Conservation (phyloP, 768 basidiomycete genomes). For the Leucogyrophana mollusca region DNA sequence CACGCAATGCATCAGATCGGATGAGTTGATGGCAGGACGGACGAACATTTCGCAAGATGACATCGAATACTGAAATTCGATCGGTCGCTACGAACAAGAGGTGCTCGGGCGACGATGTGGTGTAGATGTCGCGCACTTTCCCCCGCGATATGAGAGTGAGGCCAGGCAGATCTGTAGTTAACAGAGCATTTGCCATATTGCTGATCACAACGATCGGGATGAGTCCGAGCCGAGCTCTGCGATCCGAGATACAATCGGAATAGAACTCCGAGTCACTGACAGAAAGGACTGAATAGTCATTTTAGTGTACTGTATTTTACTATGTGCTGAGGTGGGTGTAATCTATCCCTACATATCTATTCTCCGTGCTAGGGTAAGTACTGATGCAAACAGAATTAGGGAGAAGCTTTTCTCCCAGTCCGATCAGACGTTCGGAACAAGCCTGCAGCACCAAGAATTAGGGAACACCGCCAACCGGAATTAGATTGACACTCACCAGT, state of each 20-base stretch:
- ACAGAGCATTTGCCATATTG: slow-evolving; percentile 38
- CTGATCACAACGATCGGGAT: too few species aligned
- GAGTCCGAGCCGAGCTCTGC: too few species aligned
- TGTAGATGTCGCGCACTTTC: slow-evolving; percentile 96
- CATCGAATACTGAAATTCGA: slow-evolving; percentile 95
- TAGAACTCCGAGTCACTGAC: too few species aligned
- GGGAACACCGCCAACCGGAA: not conserved
- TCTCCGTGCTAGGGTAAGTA: too few species aligned
- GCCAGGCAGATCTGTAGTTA: slow-evolving; percentile 54
- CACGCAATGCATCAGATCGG: not conserved
- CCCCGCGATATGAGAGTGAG: slow-evolving; percentile 80
- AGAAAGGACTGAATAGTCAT: too few species aligned
- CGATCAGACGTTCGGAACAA: slow-evolving; percentile 46
- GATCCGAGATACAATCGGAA: too few species aligned
- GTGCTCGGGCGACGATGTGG: slow-evolving; percentile 63
- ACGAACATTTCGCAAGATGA: slow-evolving; percentile 89
- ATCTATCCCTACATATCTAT: too few species aligned
- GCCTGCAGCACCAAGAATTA: slow-evolving; percentile 36
- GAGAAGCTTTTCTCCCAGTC: not conserved
- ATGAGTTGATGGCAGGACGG: slow-evolving; percentile 3
- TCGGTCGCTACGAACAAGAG: slow-evolving; percentile 95
- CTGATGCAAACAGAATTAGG: too few species aligned
- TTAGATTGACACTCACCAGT: slow-evolving; percentile 57
- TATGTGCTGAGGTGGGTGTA: too few species aligned
- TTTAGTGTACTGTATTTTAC: too few species aligned